Base-by-base conservation (phyloP, 306 rosid genomes). In the Cucumis melo region DNA sequence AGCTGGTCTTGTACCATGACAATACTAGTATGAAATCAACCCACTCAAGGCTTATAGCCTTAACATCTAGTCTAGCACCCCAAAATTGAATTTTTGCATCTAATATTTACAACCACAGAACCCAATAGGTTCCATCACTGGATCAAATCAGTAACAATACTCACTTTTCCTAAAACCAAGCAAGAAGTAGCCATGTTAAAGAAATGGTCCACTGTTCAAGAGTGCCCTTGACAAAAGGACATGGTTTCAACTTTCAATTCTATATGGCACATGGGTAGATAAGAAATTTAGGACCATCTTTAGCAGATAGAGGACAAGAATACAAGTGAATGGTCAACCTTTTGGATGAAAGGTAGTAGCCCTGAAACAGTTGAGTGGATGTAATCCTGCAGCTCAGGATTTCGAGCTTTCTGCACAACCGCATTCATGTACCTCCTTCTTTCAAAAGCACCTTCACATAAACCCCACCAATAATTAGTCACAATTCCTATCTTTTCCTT, bases 351-450 rank as follows among this genome's bases (percentile, higher is more conserved):
- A 74, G 96, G 94, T 78, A 85, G 87, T 78, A 93, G 91, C 75
- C 89, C 89, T 2, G 82, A 85, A 66, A 91, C 90, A 82, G 93
- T 77, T 46, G 94, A 85, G 85, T 86, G 90, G 64, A 93, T 91
- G 82, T 93, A 93, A 80, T 90, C 86, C 83, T 86, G 86, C 67
- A 91, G 96, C 64, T 93, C 89, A 79, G 92, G 97, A 80, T 93
- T 96, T 56, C 81, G 79, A 84, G 94, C 92, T 83, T 88, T 90
- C 73, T 93, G 96, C 83, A 85, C 89, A 77, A 91, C 94, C 87
- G 88, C 80, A 82, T 88, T 93, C 96, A 90, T 87, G 80, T 90
- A 91, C 81, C 93, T 89, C 74, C 91, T 83, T 83, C 97, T 90
- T 81, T 90, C 97, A 83, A 91, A 93, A 24, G 98, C 92, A 86